phyloP scores from a whole-genome alignment of 1,284 basidiomycete genomes.

The Moesziomyces parantarcticus region DNA sequence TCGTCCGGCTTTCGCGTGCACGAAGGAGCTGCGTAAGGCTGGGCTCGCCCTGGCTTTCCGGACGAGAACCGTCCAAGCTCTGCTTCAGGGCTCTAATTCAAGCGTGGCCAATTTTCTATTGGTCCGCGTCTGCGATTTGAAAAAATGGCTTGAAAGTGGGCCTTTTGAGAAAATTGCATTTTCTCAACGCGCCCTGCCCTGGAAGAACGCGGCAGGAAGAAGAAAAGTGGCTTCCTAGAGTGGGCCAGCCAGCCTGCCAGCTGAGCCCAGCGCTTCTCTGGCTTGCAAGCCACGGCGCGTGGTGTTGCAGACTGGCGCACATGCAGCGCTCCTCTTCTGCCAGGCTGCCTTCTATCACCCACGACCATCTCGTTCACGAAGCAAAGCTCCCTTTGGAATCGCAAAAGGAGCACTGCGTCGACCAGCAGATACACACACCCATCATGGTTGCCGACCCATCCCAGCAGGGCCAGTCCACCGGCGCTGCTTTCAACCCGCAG shows the following conservation, averaged over 20 bases:
- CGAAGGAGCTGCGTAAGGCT: background rate
- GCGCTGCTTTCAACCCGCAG: slow-evolving; percentile 22
- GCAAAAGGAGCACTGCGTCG: slow-evolving; percentile 31
- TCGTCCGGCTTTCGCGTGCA: too few relatives aligned
- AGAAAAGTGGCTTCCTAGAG: background rate
- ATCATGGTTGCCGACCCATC: slow-evolving; percentile 39
- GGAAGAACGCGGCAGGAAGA: background rate
- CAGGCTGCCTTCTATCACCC: too few relatives aligned
- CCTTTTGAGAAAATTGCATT: background rate
- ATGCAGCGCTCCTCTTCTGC: too few relatives aligned
- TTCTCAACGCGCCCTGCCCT: background rate
- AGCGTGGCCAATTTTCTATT: background rate
- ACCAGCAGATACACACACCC: background rate
- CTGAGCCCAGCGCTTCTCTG: too few relatives aligned
- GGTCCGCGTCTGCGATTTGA: background rate
- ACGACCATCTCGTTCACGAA: slow-evolving; percentile 8
- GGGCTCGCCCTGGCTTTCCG: slow-evolving; percentile 7
- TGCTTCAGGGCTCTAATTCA: background rate
- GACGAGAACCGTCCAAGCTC: slow-evolving; percentile 7
- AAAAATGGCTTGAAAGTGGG: background rate
- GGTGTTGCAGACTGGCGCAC: too few relatives aligned
- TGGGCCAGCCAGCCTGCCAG: too few relatives aligned
- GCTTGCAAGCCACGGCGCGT: too few relatives aligned
- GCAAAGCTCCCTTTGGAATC: slow-evolving; percentile 37
- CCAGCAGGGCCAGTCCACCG: slow-evolving; percentile 38